These are phyloP conservation scores for Moricandia arvensis DNA, from an alignment of 345 rosid genomes.

Conservation along the genomic window DNA sequence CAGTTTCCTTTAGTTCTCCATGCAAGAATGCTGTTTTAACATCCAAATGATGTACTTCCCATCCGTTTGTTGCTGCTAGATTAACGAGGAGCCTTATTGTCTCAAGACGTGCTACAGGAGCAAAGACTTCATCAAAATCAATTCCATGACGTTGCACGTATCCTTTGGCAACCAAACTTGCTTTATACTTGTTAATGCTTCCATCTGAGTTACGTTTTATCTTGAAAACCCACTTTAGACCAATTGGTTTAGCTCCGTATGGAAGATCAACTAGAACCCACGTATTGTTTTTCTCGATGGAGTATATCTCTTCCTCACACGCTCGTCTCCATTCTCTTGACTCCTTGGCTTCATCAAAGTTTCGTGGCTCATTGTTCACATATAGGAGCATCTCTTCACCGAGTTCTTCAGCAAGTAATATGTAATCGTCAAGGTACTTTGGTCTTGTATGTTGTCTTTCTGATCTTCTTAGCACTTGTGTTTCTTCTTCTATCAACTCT, in stretches of 20 bases:
- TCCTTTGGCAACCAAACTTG: background rate
- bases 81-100: background rate
- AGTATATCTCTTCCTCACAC: no score
- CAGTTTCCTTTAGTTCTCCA: background rate
- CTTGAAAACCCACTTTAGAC: background rate
- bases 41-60: background rate
- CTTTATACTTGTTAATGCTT: background rate
- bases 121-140: background rate
- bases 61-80: background rate
- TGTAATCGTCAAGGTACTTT: no score
- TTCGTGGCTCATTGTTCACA: no score
- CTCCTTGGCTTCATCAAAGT: no score
- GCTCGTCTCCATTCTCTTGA: no score
- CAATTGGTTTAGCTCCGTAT: background rate
- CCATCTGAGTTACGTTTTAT: background rate
- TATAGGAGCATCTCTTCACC: no score
- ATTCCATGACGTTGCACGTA: background rate
- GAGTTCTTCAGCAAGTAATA: no score
- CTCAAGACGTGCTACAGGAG: background rate
- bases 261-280: background rate
- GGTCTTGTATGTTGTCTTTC: no score
- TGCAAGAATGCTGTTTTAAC: background rate
- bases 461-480: no score
- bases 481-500: no score
- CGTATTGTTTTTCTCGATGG: background rate